Percentiles rank a stretch among this genome's conserved stretches.
Conservation (phyloP, 768 basidiomycete species). For the Rubroboletus pulcherrimus region DNA sequence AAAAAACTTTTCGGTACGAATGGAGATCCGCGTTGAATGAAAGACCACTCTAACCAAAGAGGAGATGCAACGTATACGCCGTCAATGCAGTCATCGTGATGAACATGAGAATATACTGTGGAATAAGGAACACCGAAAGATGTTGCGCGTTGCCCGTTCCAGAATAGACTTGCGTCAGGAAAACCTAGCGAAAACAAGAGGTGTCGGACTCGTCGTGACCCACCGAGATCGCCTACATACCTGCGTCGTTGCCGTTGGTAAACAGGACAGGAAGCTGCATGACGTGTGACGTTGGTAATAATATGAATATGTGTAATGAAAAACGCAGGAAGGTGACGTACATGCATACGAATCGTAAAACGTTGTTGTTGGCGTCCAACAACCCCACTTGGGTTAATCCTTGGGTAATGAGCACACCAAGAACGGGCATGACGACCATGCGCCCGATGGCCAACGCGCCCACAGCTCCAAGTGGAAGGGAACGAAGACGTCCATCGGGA, state of each 20-base stretch:
- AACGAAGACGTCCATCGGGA: conserved; percentile 43
- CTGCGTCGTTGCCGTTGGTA: conserved; percentile 60
- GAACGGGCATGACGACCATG: conserved; percentile 53
- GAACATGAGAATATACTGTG: conserved; percentile 45
- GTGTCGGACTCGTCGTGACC: neutral
- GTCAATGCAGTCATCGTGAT: conserved; percentile 37
- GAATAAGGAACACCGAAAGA: conserved; percentile 59
- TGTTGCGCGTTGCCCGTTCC: conserved; percentile 63
- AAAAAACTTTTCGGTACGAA: neutral
- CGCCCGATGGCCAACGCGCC: conserved; percentile 48
- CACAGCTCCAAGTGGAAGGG: conserved; percentile 52
- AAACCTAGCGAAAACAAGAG: conserved; percentile 38
- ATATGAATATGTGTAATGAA: neutral
- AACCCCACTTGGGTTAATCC: conserved; percentile 46
- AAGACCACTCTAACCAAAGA: conserved; percentile 29
- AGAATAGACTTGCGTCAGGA: conserved; percentile 62
- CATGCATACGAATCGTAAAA: conserved; percentile 68
- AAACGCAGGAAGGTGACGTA: conserved; percentile 32
- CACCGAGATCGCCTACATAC: conserved; percentile 24
- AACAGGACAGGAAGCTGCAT: conserved; percentile 52
- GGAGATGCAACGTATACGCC: conserved; percentile 33
- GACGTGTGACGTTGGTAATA: neutral
- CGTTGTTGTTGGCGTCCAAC: conserved; percentile 49
- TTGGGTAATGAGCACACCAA: conserved; percentile 57
- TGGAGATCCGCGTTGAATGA: neutral